These are phyloP conservation scores for Avena atlantica DNA, from an alignment of 176 grass and related monocot genomes.

Conservation along the genomic window DNA sequence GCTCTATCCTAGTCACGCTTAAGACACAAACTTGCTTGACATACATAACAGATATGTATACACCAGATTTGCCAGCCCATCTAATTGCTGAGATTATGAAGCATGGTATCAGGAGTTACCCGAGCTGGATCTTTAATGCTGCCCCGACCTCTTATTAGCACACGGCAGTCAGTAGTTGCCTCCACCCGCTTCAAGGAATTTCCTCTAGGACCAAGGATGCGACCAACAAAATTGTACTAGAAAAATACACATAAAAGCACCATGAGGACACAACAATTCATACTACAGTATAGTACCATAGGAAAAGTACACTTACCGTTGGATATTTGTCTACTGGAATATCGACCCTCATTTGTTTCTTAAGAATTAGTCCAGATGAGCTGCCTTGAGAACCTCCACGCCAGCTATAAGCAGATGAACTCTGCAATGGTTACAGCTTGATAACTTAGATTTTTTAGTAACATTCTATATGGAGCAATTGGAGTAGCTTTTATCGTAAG, in stretches of 20 bases:
- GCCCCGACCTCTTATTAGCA: slow-evolving; percentile 92
- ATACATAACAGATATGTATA: not conserved
- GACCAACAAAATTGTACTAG: slow-evolving; percentile 96
- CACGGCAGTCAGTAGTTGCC: slow-evolving; percentile 91
- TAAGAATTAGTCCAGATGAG: slow-evolving; percentile 86
- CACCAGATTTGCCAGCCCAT: slow-evolving; percentile 15
- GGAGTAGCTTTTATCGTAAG: slow-evolving; percentile 4
- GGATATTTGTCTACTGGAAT: slow-evolving; percentile 91
- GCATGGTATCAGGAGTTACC: slow-evolving; percentile 54
- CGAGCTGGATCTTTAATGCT: slow-evolving; percentile 96
- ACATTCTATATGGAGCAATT: slow-evolving; percentile 1
- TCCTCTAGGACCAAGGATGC: slow-evolving; percentile 95
- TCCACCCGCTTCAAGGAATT: slow-evolving; percentile 97
- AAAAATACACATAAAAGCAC: slow-evolving; percentile 33
- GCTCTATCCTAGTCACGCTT: not conserved
- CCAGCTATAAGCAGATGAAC: slow-evolving; percentile 92
- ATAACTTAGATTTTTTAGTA: slow-evolving; percentile 37
- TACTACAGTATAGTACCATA: not conserved
- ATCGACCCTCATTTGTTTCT: slow-evolving; percentile 96
- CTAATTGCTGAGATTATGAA: slow-evolving; percentile 19
- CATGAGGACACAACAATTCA: slow-evolving; percentile 30
- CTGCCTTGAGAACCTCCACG: slow-evolving; percentile 86
- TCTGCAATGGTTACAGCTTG: slow-evolving; percentile 58
- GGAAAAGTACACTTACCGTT: slow-evolving; percentile 72
- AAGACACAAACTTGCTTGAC: slow-evolving; percentile 17